These are phyloP conservation scores for Phytopythium kandeliae DNA, from an alignment of 352 stramenopile species.

Conservation along the genomic window DNA sequence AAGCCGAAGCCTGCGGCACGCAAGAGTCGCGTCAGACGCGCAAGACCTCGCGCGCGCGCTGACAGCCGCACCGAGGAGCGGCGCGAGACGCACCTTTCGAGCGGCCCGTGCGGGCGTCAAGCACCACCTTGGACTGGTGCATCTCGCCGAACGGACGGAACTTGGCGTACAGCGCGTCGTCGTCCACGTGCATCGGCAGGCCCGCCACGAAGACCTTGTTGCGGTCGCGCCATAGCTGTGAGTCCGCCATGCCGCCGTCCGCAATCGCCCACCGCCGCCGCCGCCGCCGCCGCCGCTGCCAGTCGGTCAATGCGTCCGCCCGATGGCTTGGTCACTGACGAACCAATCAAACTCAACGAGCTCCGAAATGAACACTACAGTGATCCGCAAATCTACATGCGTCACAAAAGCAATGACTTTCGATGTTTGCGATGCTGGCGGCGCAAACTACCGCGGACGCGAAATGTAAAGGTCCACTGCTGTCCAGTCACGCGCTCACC, in stretches of 20 bases:
- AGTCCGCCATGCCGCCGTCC: conserved; percentile 34
- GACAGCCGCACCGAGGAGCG: too few relatives aligned
- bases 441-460: too few relatives aligned
- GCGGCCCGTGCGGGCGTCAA: conserved; percentile 55
- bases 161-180: conserved; percentile 63
- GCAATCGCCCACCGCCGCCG: not conserved
- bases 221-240: conserved; percentile 77
- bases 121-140: conserved; percentile 84
- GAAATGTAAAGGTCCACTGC: too few relatives aligned
- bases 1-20: conserved; percentile 58
- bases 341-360: too few relatives aligned
- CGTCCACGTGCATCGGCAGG: conserved; percentile 52
- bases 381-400: too few relatives aligned
- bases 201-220: conserved; percentile 87
- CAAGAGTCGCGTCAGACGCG: too few relatives aligned
- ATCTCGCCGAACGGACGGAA: conserved; percentile 76
- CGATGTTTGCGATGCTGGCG: too few relatives aligned
- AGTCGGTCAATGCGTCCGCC: not conserved
- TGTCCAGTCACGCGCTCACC: too few relatives aligned
- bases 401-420: too few relatives aligned
- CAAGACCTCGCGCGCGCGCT: too few relatives aligned
- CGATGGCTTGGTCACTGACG: too few relatives aligned
- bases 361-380: too few relatives aligned
- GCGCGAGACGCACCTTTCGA: conserved; percentile 34
- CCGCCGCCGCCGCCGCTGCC: not conserved